A percentile compares a stretch with the other conserved stretches of the same genome.
Evolutionary conservation across 129 eudicot species (phyloP).

Genomic region (Saposhnikovia divaricata): DNA sequence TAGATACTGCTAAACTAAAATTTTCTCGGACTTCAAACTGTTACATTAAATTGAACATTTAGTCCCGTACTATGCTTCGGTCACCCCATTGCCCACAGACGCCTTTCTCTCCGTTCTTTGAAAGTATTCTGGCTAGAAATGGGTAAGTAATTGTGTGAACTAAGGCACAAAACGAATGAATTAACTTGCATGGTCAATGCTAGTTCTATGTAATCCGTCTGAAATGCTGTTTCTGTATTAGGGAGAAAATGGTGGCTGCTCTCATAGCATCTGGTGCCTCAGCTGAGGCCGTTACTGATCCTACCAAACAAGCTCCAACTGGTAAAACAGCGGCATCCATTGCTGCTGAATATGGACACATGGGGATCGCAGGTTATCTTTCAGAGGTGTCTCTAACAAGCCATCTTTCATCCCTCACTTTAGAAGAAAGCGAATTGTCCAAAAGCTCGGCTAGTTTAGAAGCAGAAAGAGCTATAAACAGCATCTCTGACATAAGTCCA

Average conservation of each 20-base stretch:
- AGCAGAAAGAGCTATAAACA: slow-evolving; percentile 57
- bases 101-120: not conserved
- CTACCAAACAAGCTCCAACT: slow-evolving; percentile 57
- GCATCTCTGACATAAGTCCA: slow-evolving; percentile 30
- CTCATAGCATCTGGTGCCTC: slow-evolving; percentile 88
- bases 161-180: not conserved
- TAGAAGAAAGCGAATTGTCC: slow-evolving; percentile 61
- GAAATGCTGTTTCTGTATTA: slow-evolving; percentile 17
- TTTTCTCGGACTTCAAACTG: not conserved
- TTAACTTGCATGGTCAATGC: not conserved
- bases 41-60: not conserved
- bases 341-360: slow-evolving; percentile 67
- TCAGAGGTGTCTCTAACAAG: slow-evolving; percentile 79
- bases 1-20: not conserved
- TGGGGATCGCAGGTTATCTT: slow-evolving; percentile 92
- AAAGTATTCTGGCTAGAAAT: not conserved
- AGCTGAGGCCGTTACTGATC: slow-evolving; percentile 96
- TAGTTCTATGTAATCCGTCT: not conserved
- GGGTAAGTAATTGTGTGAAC: not conserved
- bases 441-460: slow-evolving; percentile 49
- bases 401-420: slow-evolving; percentile 71
- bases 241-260: slow-evolving; percentile 95
- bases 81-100: not conserved
- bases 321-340: slow-evolving; percentile 90
- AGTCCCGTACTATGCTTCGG: not conserved